Evolutionary conservation across 2,329 filamentous ascomycete species (phyloP).

Genomic region (Bipolaris gigantea): DNA sequence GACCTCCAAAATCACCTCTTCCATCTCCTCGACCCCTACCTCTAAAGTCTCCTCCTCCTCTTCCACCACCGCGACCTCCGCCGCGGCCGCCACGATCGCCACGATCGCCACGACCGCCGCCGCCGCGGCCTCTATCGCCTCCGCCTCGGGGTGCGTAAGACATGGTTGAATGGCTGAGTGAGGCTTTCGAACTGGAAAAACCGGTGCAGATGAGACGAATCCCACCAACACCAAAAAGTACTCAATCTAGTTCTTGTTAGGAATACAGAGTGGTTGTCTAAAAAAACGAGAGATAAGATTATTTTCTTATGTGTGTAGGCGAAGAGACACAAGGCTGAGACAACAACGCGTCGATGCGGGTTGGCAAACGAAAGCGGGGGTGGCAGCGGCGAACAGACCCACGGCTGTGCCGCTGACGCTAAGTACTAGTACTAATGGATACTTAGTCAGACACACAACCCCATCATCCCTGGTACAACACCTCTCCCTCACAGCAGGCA

Average conservation of each 20-base stretch:
- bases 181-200: conserved; percentile 4
- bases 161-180: conserved; percentile 9
- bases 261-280: too few relatives aligned
- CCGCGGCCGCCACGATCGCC: not conserved
- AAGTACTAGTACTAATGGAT: too few relatives aligned
- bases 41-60: conserved; percentile 1
- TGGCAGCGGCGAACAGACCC: not conserved
- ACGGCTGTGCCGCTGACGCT: not conserved
- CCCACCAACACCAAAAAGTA: not conserved
- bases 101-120: not conserved
- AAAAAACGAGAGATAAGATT: too few relatives aligned
- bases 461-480: not conserved
- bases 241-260: not conserved
- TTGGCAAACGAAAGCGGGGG: conserved; percentile 5
- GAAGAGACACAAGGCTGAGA: not conserved
- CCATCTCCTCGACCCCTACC: conserved; percentile 3
- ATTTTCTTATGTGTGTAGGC: not conserved
- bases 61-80: conserved; percentile 5
- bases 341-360: not conserved
- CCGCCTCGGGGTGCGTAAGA: conserved; percentile 11
- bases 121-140: conserved; percentile 5
- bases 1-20: not conserved
- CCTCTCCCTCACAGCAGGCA: not conserved
- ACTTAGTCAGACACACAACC: not conserved
- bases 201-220: not conserved